A percentile compares a stretch with the other conserved stretches of the same genome.
Conservation (phyloP, 2,329 filamentous ascomycete species). For the Fusarium fracticaudum region DNA sequence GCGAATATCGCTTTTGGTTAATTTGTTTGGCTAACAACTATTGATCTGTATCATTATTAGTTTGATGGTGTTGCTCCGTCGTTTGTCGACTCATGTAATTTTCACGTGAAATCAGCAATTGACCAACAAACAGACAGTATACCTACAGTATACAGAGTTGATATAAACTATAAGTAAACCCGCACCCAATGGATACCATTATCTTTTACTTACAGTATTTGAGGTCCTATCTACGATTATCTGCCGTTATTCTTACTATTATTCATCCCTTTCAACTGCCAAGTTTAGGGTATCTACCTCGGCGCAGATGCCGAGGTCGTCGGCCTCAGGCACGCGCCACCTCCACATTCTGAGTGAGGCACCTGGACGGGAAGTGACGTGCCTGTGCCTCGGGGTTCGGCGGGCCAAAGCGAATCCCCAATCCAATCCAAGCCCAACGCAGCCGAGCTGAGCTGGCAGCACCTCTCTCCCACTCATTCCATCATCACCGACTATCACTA, state of each 20-base stretch:
- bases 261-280: neutral
- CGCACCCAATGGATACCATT: rapidly evolving
- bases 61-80: neutral
- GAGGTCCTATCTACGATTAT: neutral
- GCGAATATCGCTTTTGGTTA: no score
- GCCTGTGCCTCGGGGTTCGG: slow-evolving; percentile 34
- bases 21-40: no score
- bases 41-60: no score
- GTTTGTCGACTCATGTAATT: neutral
- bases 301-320: slow-evolving; percentile 23
- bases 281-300: slow-evolving; percentile 29
- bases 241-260: neutral
- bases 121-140: neutral
- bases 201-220: rapidly evolving
- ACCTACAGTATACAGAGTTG: no score
- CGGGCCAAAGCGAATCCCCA: neutral
- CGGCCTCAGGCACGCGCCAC: slow-evolving; percentile 39
- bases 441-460: slow-evolving; percentile 7
- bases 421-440: neutral
- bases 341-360: slow-evolving; percentile 27
- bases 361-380: slow-evolving; percentile 32
- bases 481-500: slow-evolving; percentile 13
- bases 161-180: rapidly evolving
- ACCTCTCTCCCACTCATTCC: neutral
- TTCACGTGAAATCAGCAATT: neutral